Percentiles rank a stretch among this genome's conserved stretches.
Conservation (phyloP, 2,329 filamentous ascomycete species). For the Myriosclerotinia duriaeana region DNA sequence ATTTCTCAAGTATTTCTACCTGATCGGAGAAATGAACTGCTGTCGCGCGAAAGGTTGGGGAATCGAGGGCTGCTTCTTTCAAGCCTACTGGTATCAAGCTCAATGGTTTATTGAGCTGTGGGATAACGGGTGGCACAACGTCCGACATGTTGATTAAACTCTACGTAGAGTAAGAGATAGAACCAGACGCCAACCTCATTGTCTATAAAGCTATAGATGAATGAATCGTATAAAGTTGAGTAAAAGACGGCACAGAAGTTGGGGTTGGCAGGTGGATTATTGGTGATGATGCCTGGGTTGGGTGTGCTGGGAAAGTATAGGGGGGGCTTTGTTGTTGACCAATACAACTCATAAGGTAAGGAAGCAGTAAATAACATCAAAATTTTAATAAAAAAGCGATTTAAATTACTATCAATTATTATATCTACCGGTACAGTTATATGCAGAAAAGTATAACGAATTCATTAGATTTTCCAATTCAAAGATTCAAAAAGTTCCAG, state of each 20-base stretch:
- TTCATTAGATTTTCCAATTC: background rate
- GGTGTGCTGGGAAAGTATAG: background rate
- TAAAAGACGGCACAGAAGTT: slow-evolving; percentile 5
- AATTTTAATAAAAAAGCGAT: background rate
- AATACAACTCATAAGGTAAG: background rate
- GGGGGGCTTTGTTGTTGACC: background rate
- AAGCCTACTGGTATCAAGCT: slow-evolving; percentile 67
- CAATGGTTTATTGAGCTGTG: slow-evolving; percentile 33
- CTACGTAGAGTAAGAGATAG: slow-evolving; percentile 18
- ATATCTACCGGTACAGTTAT: background rate
- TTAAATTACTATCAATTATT: background rate
- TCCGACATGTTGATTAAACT: slow-evolving; percentile 32
- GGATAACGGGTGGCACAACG: slow-evolving; percentile 27
- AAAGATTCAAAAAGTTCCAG: slow-evolving; percentile 10
- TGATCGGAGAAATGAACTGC: slow-evolving; percentile 87
- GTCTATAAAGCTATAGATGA: background rate
- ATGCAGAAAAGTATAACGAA: background rate
- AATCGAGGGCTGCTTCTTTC: slow-evolving; percentile 94
- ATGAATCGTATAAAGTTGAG: background rate
- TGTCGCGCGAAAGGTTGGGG: slow-evolving; percentile 88
- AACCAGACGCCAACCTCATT: slow-evolving; percentile 18
- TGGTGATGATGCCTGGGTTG: background rate
- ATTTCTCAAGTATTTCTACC: slow-evolving; percentile 85
- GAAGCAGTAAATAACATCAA: background rate
- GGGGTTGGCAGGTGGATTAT: background rate